Evolutionary conservation across 1,139 yeast species (phyloP).

Genomic region (Magnusiomyces ingens): DNA sequence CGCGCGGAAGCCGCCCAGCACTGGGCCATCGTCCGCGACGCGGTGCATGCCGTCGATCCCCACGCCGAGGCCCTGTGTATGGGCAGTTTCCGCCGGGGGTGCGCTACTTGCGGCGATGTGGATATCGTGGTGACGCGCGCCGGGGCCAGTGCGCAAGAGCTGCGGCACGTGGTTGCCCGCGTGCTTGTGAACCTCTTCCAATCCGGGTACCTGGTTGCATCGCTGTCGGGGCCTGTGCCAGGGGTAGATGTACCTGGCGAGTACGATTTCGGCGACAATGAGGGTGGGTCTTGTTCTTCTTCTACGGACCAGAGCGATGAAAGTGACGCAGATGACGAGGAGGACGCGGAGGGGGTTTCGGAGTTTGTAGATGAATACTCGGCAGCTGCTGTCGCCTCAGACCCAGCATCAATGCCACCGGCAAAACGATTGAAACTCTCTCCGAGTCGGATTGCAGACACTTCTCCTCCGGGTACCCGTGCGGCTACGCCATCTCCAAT

Average conservation of each 20-base stretch:
- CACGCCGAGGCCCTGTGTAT: slow-evolving; percentile 37
- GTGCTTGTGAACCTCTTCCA: slow-evolving; percentile 30
- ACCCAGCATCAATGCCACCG: slow-evolving; percentile 5
- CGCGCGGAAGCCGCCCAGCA: slow-evolving; percentile 44
- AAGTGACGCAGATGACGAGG: too few species aligned
- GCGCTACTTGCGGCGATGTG: slow-evolving; percentile 47
- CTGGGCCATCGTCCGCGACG: slow-evolving; percentile 33
- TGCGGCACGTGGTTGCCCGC: slow-evolving; percentile 30
- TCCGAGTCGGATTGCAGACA: too few species aligned
- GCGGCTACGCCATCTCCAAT: too few species aligned
- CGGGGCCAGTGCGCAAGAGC: slow-evolving; percentile 15
- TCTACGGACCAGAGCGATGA: too few species aligned
- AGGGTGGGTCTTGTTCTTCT: not conserved
- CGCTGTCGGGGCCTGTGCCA: slow-evolving; percentile 24
- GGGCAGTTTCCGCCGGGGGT: slow-evolving; percentile 55
- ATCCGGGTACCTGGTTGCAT: slow-evolving; percentile 33
- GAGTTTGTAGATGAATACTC: too few species aligned
- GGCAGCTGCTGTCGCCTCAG: too few species aligned
- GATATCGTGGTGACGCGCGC: slow-evolving; percentile 46
- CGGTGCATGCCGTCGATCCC: slow-evolving; percentile 36
- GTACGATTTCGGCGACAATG: slow-evolving; percentile 1
- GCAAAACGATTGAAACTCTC: too few species aligned
- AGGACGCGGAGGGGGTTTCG: too few species aligned
- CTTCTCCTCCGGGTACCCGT: too few species aligned
- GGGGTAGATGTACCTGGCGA: not conserved